Base-by-base conservation (phyloP, 352 stramenopile genomes). In the Globisporangium cylindrosporum region DNA sequence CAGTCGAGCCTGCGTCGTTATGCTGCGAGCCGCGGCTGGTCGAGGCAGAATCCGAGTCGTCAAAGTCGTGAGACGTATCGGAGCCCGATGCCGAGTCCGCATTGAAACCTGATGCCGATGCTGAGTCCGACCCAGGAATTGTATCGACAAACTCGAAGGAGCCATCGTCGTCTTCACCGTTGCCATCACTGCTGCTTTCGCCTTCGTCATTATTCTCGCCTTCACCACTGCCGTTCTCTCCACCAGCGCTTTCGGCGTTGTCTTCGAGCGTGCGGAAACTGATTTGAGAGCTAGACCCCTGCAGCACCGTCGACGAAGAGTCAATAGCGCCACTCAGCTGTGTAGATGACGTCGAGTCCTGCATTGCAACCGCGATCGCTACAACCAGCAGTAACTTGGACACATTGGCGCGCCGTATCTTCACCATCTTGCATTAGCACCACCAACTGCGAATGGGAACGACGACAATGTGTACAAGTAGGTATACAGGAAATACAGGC, bases 91-190 rank as follows among this genome's bases (percentile, higher is more conserved):
- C 15, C 18, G 38, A 46, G 58, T 53, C 36, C 29, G 41, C 10
- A 8, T 49, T 1, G 15, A 15, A 48, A 1, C 41, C 41, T 4
- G 41, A n/a, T 20, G 14, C 15, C 18, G 38, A 46, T 46, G 10
- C 38, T 4, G n/a, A 41, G 38, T 54, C 38, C 25, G 46, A 29
- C 2, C 59, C 59, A 65, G 59, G 32, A 18, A 53, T 56, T 12
- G 43, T 15, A 25, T 65, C 59, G 59, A 65, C 59, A 27, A 43
- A 65, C 41, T 65, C 59, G 25, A 46, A 57, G n/a, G 59, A 55
- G 10, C 59, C 59, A 24, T 65, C 41, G 14, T 65, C 59, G 20
- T 57, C 59, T 34, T 65, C 18, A 6, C 41, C 43, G 2, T 20
- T n/a, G 18, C 22, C 14, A 20, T 12, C 43, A 22, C 10, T 20